A percentile compares a stretch with the other conserved stretches of the same genome.
Evolutionary conservation across 2,329 filamentous ascomycete genomes (phyloP).

Genomic region (Monilinia fructigena): DNA sequence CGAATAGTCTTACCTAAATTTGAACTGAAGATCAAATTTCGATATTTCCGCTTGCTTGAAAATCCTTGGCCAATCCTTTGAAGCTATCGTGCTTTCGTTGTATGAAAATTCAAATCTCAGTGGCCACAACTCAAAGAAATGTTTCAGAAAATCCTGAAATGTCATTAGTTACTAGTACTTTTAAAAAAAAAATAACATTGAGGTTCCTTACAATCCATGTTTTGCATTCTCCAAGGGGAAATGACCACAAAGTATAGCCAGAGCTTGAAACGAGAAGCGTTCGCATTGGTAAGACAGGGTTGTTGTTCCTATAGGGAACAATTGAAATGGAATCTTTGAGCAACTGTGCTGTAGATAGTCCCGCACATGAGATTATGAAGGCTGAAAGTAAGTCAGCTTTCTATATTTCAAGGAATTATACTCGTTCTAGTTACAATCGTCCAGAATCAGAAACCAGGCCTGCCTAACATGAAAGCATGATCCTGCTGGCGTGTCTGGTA

Average conservation of each 20-base stretch:
- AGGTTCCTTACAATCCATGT: constrained; percentile 11
- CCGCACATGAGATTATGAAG: constrained; percentile 5
- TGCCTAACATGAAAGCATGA: constrained; percentile 51
- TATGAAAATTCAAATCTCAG: constrained; percentile 1
- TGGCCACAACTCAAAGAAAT: constrained; percentile 20
- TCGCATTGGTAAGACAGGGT: not conserved
- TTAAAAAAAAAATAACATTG: not conserved
- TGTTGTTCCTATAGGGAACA: constrained; percentile 1
- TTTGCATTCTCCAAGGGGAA: constrained; percentile 5
- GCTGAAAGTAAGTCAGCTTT: not conserved
- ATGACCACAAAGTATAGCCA: constrained; percentile 5
- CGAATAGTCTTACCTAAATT: not conserved
- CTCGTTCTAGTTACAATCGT: constrained; percentile 42
- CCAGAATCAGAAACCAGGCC: constrained; percentile 49
- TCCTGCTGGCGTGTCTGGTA: constrained; percentile 40
- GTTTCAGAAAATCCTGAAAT: constrained; percentile 7
- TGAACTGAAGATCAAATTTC: not conserved
- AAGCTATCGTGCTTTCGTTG: not conserved
- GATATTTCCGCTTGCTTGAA: not conserved
- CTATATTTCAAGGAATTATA: not conserved
- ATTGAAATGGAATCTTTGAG: constrained; percentile 5
- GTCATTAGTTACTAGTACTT: not conserved
- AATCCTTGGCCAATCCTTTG: constrained; percentile 15
- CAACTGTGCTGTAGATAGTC: not conserved
- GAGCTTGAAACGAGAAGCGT: constrained; percentile 2